Evolutionary conservation across 169 alveolate genomes (phyloP).

Genomic region (Ophryocystis elektroscirrha): DNA sequence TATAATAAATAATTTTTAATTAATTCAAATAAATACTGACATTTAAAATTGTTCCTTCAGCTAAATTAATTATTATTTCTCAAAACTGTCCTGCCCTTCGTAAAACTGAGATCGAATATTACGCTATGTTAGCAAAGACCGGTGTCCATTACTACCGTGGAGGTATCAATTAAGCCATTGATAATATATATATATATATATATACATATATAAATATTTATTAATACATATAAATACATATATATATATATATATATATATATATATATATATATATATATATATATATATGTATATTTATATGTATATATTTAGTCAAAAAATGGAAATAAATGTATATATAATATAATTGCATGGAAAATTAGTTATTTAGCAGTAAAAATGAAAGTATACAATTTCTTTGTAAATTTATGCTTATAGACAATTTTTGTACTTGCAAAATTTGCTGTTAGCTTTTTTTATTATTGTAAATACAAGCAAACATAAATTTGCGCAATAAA

Average conservation of each 20-base stretch:
- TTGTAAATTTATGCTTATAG: background rate
- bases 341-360: background rate
- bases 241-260: too few relatives aligned
- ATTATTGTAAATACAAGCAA: background rate
- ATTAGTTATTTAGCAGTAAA: background rate
- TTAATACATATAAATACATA: background rate
- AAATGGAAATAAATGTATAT: background rate
- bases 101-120: slow-evolving; percentile 85
- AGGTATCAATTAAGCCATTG: too few relatives aligned
- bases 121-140: slow-evolving; percentile 83
- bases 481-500: background rate
- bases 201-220: too few relatives aligned
- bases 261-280: background rate
- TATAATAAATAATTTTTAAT: too few relatives aligned
- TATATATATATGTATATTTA: background rate
- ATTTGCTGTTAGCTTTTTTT: background rate
- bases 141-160: slow-evolving; percentile 77
- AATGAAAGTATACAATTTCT: too few relatives aligned
- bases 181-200: slow-evolving; percentile 22
- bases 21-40: too few relatives aligned
- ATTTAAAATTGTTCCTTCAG: too few relatives aligned
- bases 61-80: too few relatives aligned
- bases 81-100: slow-evolving; percentile 93
- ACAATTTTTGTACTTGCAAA: background rate
- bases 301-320: background rate